These are phyloP conservation scores for Emydomyces testavorans DNA, from an alignment of 2,329 filamentous ascomycete species.

Conservation along the genomic window DNA sequence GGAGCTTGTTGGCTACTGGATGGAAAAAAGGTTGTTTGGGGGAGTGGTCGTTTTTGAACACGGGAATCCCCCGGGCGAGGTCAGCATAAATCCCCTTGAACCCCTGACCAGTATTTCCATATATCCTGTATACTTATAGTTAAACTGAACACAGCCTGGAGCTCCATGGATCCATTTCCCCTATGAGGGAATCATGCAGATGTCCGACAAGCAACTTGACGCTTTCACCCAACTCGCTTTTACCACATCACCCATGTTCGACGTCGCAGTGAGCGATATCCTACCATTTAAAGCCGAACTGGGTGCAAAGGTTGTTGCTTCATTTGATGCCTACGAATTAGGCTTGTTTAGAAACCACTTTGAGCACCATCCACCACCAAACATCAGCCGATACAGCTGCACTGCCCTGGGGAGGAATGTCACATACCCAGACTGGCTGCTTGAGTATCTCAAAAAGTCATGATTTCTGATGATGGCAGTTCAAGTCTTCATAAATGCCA, in stretches of 20 bases:
- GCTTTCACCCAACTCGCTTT: constrained; percentile 11
- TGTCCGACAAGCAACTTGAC: constrained; percentile 12
- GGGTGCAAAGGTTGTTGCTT: constrained; percentile 5
- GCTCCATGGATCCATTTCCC: constrained; percentile 11
- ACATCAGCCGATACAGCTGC: constrained; percentile 10
- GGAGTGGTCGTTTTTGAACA: constrained; percentile 23
- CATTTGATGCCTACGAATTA: constrained; percentile 11
- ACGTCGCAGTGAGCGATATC: constrained; percentile 9
- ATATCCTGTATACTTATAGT: constrained; percentile 1
- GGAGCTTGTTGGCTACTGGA: constrained; percentile 23
- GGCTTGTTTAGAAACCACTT: constrained; percentile 11
- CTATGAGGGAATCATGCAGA: constrained; percentile 12
- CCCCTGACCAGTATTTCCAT: constrained; percentile 1
- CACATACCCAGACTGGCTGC: constrained; percentile 12
- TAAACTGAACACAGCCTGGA: constrained; percentile 8
- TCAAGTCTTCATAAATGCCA: constrained; percentile 5
- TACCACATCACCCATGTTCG: constrained; percentile 2
- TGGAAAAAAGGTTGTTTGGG: constrained; percentile 20
- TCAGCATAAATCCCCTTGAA: constrained; percentile 9
- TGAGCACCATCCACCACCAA: constrained; percentile 11
- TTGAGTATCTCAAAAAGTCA: constrained; percentile 9
- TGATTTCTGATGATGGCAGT: constrained; percentile 3
- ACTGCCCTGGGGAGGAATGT: constrained; percentile 10
- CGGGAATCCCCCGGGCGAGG: constrained; percentile 5
- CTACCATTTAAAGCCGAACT: constrained; percentile 6